Evolutionary conservation across 495 filamentous ascomycete genomes (phyloP), one percentile per base, ranked within the genome.

Genomic region (Penicillium alfredii): DNA sequence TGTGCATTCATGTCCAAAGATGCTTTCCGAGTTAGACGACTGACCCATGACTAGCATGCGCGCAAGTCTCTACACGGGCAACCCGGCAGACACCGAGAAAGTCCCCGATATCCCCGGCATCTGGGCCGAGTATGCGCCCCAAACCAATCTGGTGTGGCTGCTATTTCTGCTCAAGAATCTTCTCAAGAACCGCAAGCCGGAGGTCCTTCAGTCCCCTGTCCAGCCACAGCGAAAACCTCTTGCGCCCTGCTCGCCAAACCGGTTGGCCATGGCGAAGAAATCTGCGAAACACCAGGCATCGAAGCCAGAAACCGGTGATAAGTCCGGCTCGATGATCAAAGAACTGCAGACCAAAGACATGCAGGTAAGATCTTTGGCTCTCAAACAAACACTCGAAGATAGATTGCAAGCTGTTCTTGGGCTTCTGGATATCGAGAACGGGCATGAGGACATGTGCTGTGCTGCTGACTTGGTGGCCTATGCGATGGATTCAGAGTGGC

Each of bases 81-180:
- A 51, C 2, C 64, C 66, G 0, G 27, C 44, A 1, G 37, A 59
- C 9, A 58, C 49, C 8, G 58, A 57, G 27, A 59, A 63, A 24
- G 28, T 33, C 3, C 52, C 55, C 0, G 41, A 54, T 24, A 52
- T 66, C 8, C 53, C 61, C 1, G 63, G 61, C 1, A 64, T 68
- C 16, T 74, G 71, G 70, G 48, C 54, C 0, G 58, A 66, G 29
- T 72, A 69, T 40, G 55, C 60, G 1, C 71, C 71, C 4, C 51
- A 55, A 22, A 73, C 70, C 1, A 75, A 75, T 30, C 45, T 71
- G 2, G 49, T 73, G 5, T 75, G 71, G 71, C 56, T 75, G n/a
- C 52, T 64, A 3, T 71, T 73, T 37, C 52, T 75, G 3, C 60
- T 75, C 16, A 61, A 60, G 15, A 63, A 55, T n/a, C 53, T 75